Evolutionary conservation across 2,329 filamentous ascomycete species (phyloP).

Genomic region (Scedosporium minutisporum): DNA sequence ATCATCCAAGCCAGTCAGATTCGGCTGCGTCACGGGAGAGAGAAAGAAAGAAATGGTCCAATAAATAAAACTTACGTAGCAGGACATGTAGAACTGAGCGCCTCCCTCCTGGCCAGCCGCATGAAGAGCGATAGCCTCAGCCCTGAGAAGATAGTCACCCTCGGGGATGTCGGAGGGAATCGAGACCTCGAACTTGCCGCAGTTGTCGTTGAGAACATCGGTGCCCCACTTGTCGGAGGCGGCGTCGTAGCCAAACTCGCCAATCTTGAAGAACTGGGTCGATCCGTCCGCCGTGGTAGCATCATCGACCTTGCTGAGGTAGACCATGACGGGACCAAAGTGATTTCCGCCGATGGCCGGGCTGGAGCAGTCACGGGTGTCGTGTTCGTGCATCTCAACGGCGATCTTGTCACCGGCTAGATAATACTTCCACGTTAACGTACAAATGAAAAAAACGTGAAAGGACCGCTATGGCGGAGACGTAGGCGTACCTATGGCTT

Average conservation of each 20-base stretch:
- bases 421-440: too few species aligned
- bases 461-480: not conserved
- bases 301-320: conserved; percentile 39
- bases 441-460: too few species aligned
- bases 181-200: conserved; percentile 29
- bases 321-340: conserved; percentile 43
- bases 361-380: conserved; percentile 32
- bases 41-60: conserved; percentile 9
- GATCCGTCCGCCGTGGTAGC: conserved; percentile 32
- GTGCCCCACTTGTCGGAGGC: conserved; percentile 35
- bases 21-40: conserved; percentile 2
- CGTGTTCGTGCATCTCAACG: conserved; percentile 47
- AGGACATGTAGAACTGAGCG: conserved; percentile 27
- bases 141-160: conserved; percentile 44
- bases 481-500: not conserved
- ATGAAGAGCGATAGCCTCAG: conserved; percentile 45
- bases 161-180: conserved; percentile 26
- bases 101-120: conserved; percentile 23
- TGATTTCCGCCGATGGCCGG: conserved; percentile 45
- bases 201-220: conserved; percentile 27
- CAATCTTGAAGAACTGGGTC: conserved; percentile 43
- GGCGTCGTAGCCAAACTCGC: conserved; percentile 27
- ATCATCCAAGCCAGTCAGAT: conserved; percentile 7
- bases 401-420: conserved; percentile 38
- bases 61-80: conserved; percentile 10